phyloP scores from a whole-genome alignment of 2,329 filamentous ascomycete species.

The Bipolaris zeicola region DNA sequence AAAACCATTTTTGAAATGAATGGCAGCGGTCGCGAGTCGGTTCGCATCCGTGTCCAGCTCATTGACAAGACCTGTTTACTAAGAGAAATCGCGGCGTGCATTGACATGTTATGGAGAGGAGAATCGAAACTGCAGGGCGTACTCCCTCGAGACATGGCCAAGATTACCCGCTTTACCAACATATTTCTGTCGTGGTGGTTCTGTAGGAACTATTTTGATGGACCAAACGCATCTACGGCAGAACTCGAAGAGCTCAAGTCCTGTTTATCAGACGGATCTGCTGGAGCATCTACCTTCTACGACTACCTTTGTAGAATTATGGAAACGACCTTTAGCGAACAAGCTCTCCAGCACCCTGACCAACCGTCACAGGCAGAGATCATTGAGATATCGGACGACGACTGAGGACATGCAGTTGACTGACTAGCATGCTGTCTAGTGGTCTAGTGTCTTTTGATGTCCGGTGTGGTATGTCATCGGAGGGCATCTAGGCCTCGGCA shows the following conservation, averaged over 20 bases:
- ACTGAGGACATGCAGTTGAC: conserved; percentile 5
- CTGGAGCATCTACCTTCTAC: conserved; percentile 29
- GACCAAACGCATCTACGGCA: conserved; percentile 6
- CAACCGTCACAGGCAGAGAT: conserved; percentile 35
- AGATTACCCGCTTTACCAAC: conserved; percentile 33
- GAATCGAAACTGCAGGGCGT: conserved; percentile 34
- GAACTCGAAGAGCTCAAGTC: conserved; percentile 26
- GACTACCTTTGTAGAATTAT: conserved; percentile 34
- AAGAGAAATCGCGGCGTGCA: conserved; percentile 32
- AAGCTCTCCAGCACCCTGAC: conserved; percentile 26
- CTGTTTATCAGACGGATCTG: conserved; percentile 15
- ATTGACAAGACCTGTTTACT: conserved; percentile 28
- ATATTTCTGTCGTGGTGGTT: conserved; percentile 47
- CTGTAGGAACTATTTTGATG: conserved; percentile 26
- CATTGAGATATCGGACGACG: conserved; percentile 39
- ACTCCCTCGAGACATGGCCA: conserved; percentile 29
- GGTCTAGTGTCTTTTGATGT: neutral
- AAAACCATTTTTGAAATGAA: conserved; percentile 48
- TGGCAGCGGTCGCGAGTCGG: conserved; percentile 22
- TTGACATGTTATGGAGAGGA: conserved; percentile 28
- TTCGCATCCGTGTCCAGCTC: conserved; percentile 27
- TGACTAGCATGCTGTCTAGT: neutral
- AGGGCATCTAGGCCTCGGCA: conserved; percentile 7
- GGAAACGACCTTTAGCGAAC: conserved; percentile 31
- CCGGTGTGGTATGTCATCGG: neutral